Evolutionary conservation across 2,329 filamentous ascomycete genomes (phyloP), one percentile per base, ranked within the genome.

Genomic region (Hansfordia pulvinata): DNA sequence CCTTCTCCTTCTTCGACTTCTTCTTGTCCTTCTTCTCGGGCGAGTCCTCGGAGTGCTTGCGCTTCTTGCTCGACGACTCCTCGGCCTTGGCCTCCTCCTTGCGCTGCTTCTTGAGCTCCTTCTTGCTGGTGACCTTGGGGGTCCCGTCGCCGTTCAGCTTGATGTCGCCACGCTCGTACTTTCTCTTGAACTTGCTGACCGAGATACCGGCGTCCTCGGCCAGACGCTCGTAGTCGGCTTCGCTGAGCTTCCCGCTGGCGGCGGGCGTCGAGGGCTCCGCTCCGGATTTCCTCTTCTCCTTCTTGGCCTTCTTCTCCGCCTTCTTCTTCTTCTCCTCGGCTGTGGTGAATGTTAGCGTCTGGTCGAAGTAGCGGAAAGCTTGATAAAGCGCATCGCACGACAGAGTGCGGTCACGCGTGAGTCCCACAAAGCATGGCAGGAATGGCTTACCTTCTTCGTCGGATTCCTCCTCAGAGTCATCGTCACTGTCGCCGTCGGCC

Each of bases 161-260:
- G 36, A 85, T 77, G 44, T 84, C 76, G 19, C 80, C 80, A 35
- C 76, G 68, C 54, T 81, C 78, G 38, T 73, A 73, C 64, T 84
- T 84, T 50, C 76, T 67, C 62, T 79, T 74, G 39, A 69, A 69
- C 3, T 62, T 53, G 44, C 60, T 69, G 8, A 74, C 52, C 21
- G 73, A 31, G 19, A 31, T 26, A 16, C 25, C 29, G 20, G 22
- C 19, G 22, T 19, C 62, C 32, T 67, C 69, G 20, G 80, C 80
- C 23, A 76, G 50, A 23, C 63, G 60, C 48, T 66, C 62, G 41
- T 61, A 69, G 34, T 72, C 67, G 33, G 54, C 64, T 46, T 62
- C 71, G 36, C 52, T 69, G 30, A 69, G 54, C 47, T 62, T 61
- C 33, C 42, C 40, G 16, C 26, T 25, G 15, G 42, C 34, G n/a